Percentiles rank a stretch among this genome's conserved stretches.
Conservation (phyloP, 2,329 filamentous ascomycete genomes). For the Fusarium buharicum region DNA sequence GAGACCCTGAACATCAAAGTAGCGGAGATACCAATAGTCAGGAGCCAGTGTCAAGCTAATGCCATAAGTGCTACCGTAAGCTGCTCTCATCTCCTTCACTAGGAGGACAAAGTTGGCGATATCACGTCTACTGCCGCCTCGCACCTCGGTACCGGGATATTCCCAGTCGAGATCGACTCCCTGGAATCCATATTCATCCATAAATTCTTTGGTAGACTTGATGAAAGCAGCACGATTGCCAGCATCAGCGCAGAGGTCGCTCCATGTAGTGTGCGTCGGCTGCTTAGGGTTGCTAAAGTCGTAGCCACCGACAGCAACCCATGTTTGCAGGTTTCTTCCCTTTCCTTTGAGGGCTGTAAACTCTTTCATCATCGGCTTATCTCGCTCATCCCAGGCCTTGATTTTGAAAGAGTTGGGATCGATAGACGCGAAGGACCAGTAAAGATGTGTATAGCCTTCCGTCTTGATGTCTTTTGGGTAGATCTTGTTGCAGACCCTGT, state of each 20-base stretch:
- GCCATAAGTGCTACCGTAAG: slow-evolving; percentile 49
- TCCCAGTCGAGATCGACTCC: slow-evolving; percentile 61
- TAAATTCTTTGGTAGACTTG: slow-evolving; percentile 40
- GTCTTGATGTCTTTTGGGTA: slow-evolving; percentile 40
- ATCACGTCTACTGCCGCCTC: slow-evolving; percentile 52
- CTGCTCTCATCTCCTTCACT: slow-evolving; percentile 49
- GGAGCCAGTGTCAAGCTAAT: slow-evolving; percentile 53
- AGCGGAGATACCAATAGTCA: slow-evolving; percentile 53
- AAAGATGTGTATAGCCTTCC: slow-evolving; percentile 46
- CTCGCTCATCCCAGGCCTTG: not conserved
- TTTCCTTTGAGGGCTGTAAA: slow-evolving; percentile 45
- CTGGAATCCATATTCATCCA: slow-evolving; percentile 35
- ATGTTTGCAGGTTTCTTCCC: slow-evolving; percentile 49
- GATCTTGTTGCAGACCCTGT: slow-evolving; percentile 39
- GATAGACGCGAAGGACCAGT: slow-evolving; percentile 49
- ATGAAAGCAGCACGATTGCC: slow-evolving; percentile 52
- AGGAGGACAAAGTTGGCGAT: slow-evolving; percentile 51
- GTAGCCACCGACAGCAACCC: slow-evolving; percentile 57
- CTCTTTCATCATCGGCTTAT: slow-evolving; percentile 6
- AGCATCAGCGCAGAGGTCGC: slow-evolving; percentile 37
- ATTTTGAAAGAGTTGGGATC: slow-evolving; percentile 47
- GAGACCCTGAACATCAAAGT: slow-evolving; percentile 52
- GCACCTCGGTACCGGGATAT: slow-evolving; percentile 50
- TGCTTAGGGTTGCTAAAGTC: slow-evolving; percentile 51
- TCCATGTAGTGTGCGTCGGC: slow-evolving; percentile 45